Evolutionary conservation across 768 basidiomycete genomes (phyloP), one percentile per base, ranked within the genome.

Genomic region (Tulasnella sp.): DNA sequence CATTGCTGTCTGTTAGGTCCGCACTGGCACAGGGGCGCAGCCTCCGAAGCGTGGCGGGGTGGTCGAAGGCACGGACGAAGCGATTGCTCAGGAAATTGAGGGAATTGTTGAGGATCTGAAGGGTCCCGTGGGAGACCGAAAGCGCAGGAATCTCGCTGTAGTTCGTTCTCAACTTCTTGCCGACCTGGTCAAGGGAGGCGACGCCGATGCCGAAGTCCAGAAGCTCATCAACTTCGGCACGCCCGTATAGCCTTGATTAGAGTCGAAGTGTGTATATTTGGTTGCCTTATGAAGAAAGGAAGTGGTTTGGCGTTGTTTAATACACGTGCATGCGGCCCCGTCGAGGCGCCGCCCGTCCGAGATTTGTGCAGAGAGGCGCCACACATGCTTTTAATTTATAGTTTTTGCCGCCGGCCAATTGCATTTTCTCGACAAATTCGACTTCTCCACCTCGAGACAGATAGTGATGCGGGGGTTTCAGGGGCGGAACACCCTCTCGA

Each of bases 91-190:
- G 16, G 73, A 74, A 42, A 40, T 74, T n/a, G 44, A 2, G 13
- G 23, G 35, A 48, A 74, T 74, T 26, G 29, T 74, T 29, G 37
- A 35, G 29, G 73, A 74, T 16, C 29, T 74, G 20, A 74, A 74
- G 29, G 73, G 73, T 35, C 40, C 39, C 35, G 73, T 55, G 35
- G 73, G 73, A 74, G 73, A 74, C 3, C 39, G 73, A 74, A 74
- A 74, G 73, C 35, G 73, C 18, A 74, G 37, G 46, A 74, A 74
- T 18, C 40, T 74, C 35, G 70, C 18, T 70, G 70, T 5, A 18
- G 40, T 70, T 42, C 70, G 70, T 42, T 42, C 35, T 10, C 16
- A 42, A 70, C 35, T 70, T 70, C 40, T 70, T 37, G 70, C 20
- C 20, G 70, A 70, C 26, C 35, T 70, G 70, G 40, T 16, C 20